phyloP scores from a whole-genome alignment of 2,329 filamentous ascomycete species.

The Colletotrichum somersetense region DNA sequence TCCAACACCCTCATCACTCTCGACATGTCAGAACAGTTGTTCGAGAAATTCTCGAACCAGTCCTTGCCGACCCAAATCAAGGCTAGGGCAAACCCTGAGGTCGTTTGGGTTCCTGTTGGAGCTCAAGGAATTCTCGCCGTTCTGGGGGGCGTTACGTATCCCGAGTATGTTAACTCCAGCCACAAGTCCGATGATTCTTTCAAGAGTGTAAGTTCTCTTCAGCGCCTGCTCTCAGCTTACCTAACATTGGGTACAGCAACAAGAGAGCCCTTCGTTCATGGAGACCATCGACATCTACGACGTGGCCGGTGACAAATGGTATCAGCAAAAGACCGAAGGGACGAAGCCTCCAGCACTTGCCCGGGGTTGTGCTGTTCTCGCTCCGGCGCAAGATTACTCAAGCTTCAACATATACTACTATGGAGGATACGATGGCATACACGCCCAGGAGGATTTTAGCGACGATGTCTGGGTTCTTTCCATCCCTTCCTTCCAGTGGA shows the following conservation, averaged over 20 bases:
- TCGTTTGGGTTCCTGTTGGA: conserved; percentile 84
- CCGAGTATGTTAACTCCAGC: conserved; percentile 57
- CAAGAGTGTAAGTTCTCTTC: conserved; percentile 55
- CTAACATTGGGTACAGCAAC: conserved; percentile 56
- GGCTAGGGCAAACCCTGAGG: conserved; percentile 72
- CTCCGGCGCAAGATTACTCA: conserved; percentile 76
- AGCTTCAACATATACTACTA: conserved; percentile 90
- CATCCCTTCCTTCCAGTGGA: conserved; percentile 85
- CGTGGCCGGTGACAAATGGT: conserved; percentile 76
- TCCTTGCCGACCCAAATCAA: conserved; percentile 63
- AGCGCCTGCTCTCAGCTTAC: conserved; percentile 40
- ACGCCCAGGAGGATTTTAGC: conserved; percentile 54
- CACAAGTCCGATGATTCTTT: conserved; percentile 49
- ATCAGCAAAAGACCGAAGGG: conserved; percentile 74
- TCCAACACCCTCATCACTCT: conserved; percentile 72
- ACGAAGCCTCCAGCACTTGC: conserved; percentile 67
- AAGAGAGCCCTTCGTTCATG: conserved; percentile 78
- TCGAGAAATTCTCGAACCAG: conserved; percentile 68
- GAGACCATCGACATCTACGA: conserved; percentile 82
- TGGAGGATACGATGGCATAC: conserved; percentile 75
- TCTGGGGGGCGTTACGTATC: conserved; percentile 78
- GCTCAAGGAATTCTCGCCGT: conserved; percentile 81
- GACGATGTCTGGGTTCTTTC: conserved; percentile 87
- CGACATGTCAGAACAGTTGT: conserved; percentile 66
- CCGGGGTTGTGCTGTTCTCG: conserved; percentile 80